Conservation (phyloP, 176 grass and related monocot genomes). For the Cymbopogon citratus region DNA sequence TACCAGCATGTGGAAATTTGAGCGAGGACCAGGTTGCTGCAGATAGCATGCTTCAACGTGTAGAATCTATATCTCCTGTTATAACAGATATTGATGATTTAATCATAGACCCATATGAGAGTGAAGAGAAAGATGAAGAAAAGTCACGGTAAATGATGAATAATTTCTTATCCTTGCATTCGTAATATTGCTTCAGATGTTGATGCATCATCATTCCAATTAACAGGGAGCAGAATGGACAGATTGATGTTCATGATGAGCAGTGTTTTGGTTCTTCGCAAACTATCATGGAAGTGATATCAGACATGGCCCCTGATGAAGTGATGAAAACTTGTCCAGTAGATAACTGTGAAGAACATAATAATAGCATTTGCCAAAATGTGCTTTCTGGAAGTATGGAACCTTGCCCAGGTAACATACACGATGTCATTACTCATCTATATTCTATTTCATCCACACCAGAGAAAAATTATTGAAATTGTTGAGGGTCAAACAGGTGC, state of each 20-base stretch:
- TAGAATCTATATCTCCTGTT: conserved; percentile 37
- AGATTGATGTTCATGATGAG: conserved; percentile 17
- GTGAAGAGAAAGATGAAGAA: conserved; percentile 51
- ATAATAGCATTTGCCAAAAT: conserved; percentile 24
- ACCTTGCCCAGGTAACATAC: conserved; percentile 45
- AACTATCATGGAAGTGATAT: conserved; percentile 22
- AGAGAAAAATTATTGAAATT: conserved; percentile 14
- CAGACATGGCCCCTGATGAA: conserved; percentile 14
- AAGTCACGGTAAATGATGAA: conserved; percentile 40
- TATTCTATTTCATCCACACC: conserved; percentile 9
- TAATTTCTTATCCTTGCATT: not conserved
- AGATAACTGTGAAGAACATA: conserved; percentile 17
- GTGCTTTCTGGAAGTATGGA: conserved; percentile 22
- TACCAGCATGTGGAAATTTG: conserved; percentile 35
- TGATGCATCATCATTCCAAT: conserved; percentile 20
- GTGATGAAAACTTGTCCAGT: conserved; percentile 21
- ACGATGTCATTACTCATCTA: not conserved
- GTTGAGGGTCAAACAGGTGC: conserved; percentile 38
- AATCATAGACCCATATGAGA: conserved; percentile 67
- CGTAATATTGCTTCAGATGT: conserved; percentile 6
- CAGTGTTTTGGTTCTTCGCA: conserved; percentile 17
- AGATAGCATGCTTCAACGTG: conserved; percentile 15
- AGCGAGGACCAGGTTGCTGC: conserved; percentile 8
- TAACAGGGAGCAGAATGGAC: conserved; percentile 27
- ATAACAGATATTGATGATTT: conserved; percentile 57